Percentiles rank a stretch among this genome's conserved stretches.
These are phyloP conservation scores for Globisporangium viniferum DNA, from an alignment of 352 stramenopile species.

Conservation along the genomic window DNA sequence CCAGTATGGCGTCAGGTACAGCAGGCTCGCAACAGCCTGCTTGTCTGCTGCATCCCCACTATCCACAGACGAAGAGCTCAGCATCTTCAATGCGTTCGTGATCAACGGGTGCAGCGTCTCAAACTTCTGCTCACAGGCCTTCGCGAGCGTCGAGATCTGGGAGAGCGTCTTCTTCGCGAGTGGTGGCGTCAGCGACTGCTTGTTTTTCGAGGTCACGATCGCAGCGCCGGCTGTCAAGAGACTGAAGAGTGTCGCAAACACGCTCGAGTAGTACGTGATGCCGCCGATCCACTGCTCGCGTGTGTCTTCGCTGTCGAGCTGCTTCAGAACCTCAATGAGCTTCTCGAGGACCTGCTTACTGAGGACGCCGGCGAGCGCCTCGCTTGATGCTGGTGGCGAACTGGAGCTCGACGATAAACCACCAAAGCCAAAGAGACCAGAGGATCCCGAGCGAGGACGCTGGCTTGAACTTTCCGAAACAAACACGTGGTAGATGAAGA, in stretches of 20 bases:
- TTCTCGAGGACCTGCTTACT: conserved; percentile 33
- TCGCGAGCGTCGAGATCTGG: conserved; percentile 12
- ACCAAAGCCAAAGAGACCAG: conserved; percentile 10
- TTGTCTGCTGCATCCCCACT: background rate
- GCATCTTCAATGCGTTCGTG: conserved; percentile 28
- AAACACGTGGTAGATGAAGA: conserved; percentile 43
- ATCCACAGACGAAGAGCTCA: conserved; percentile 12
- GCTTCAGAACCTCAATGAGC: conserved; percentile 14
- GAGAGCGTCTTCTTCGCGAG: conserved; percentile 14
- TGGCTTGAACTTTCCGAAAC: conserved; percentile 9
- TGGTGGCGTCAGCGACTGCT: background rate
- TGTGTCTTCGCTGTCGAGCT: conserved; percentile 10
- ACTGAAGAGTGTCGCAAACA: conserved; percentile 56
- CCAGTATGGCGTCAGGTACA: conserved; percentile 54
- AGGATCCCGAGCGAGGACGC: conserved; percentile 10
- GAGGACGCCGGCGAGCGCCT: conserved; percentile 15
- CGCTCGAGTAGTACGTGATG: conserved; percentile 61
- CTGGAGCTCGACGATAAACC: background rate
- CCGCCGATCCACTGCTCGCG: conserved; percentile 50
- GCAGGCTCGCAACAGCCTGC: conserved; percentile 25
- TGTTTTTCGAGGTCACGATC: conserved; percentile 22
- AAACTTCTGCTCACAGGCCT: conserved; percentile 19
- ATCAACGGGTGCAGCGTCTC: conserved; percentile 38
- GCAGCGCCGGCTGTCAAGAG: conserved; percentile 41
- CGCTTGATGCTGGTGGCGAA: background rate